phyloP scores from a whole-genome alignment of 2,329 filamentous ascomycete species.

The Aspergillus ibericus region DNA sequence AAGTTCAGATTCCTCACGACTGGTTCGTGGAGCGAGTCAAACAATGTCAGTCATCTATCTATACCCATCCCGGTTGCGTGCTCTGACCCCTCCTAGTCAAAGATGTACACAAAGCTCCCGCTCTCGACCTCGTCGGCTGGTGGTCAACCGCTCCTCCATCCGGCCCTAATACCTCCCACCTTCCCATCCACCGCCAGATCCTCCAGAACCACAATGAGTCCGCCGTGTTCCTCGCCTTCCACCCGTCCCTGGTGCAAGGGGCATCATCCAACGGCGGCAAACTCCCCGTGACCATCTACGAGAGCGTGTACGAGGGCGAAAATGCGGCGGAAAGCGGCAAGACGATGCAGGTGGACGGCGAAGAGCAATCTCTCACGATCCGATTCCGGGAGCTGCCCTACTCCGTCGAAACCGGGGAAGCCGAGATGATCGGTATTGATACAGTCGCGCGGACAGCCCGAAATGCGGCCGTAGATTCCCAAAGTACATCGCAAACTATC shows the following conservation, averaged over 20 bases:
- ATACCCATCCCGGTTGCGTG: not conserved
- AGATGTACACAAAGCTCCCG: constrained; percentile 79
- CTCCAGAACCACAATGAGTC: constrained; percentile 77
- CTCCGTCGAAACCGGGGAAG: constrained; percentile 88
- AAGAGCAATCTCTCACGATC: constrained; percentile 57
- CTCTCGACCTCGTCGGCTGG: constrained; percentile 87
- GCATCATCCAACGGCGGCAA: constrained; percentile 67
- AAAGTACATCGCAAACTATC: constrained; percentile 15
- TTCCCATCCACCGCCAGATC: constrained; percentile 77
- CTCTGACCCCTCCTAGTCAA: constrained; percentile 61
- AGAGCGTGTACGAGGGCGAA: constrained; percentile 76
- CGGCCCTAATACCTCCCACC: constrained; percentile 66
- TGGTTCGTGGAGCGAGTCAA: constrained; percentile 80
- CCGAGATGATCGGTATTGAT: constrained; percentile 96
- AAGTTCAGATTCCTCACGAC: constrained; percentile 62
- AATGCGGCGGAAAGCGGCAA: constrained; percentile 57
- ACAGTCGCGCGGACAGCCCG: constrained; percentile 84
- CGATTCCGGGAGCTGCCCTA: constrained; percentile 83
- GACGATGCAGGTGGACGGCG: constrained; percentile 72
- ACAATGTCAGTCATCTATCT: constrained; percentile 65
- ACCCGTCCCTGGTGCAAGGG: constrained; percentile 60
- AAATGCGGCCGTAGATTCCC: constrained; percentile 63
- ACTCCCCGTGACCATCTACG: constrained; percentile 87
- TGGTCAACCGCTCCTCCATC: constrained; percentile 74
- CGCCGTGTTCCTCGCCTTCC: constrained; percentile 83